Evolutionary conservation across 192 early-diverging fungal species (phyloP), one percentile per base, ranked within the genome.

Genomic region (Coemansia sp.): DNA sequence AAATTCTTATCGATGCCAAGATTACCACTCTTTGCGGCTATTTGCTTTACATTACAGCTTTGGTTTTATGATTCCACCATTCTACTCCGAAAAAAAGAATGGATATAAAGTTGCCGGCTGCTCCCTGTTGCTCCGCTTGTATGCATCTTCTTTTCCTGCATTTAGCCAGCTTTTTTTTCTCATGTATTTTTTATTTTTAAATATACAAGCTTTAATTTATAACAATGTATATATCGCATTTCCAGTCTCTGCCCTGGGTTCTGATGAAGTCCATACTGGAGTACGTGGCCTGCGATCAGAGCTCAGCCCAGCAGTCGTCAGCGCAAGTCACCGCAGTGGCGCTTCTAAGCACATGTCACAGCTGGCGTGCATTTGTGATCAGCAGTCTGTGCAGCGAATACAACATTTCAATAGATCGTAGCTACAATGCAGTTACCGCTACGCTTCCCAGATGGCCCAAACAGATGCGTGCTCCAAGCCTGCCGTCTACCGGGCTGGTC

Each of bases 311-410:
- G 14, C 42, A 45, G 14, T 12, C 42, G 42, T 12, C 42, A 45
- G 17, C 3, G 12, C 42, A 45, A 45, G 17, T 8, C 42, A 16
- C 17, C 42, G 29, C 55, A 17, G 31, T 56, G 29, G 55, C 55
- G 17, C 55, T 56, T 17, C 55, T 56, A 10, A 30, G 4, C 30
- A 20, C 55, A 0, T 56, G 55, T 14, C 55, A 56, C 30, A 31
- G 12, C 4, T 56, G 55, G 55, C 55, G 55, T 30, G n/a, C 55
- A 17, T 32, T 56, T 32, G 30, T 56, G 3, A 56, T 22, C 10
- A 32, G 55, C n/a, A 29, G 31, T 16, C 31, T 56, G 31, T 56
- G 55, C 55, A 56, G 55, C 30, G 55, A 56, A n/a, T 32, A 32
- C 31, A 16, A 17, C 31, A 56, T 56, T 32, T 32, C 18, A 3